Evolutionary conservation across 2,329 filamentous ascomycete species (phyloP).

Genomic region (Sporothrix sp.): DNA sequence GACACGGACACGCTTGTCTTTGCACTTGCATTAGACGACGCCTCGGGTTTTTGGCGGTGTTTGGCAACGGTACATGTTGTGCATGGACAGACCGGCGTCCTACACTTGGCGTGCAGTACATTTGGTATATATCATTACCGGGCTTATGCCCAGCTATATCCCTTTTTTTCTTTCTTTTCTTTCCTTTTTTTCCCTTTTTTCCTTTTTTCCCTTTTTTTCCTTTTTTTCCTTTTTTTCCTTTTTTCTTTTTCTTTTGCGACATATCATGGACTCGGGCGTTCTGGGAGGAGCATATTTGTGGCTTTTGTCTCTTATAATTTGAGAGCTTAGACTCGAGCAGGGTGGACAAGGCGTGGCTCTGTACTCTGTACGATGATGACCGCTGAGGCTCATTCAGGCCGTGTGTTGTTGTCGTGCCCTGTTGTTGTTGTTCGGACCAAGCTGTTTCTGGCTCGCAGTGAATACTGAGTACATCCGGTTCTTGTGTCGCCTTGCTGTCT

Average conservation of each 20-base stretch:
- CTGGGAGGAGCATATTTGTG: constrained; percentile 4
- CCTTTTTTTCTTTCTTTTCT: no score
- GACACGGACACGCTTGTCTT: not conserved
- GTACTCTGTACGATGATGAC: no score
- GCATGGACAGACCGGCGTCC: not conserved
- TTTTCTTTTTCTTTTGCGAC: constrained; percentile 1
- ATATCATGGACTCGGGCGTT: constrained; percentile 15
- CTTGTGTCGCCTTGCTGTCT: not conserved
- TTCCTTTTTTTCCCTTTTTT: not conserved
- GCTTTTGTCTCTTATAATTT: no score
- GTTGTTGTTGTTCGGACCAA: no score
- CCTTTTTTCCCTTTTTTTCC: not conserved
- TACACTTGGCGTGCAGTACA: not conserved
- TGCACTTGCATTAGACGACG: not conserved
- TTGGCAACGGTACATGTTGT: not conserved
- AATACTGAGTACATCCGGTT: no score
- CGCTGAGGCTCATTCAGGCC: no score
- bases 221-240: not conserved
- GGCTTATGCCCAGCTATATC: not conserved
- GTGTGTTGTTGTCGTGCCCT: no score
- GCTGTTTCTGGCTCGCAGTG: no score
- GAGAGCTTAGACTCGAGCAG: no score
- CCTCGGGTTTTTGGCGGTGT: not conserved
- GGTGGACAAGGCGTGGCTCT: no score
- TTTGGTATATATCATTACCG: not conserved